A percentile compares a stretch with the other conserved stretches of the same genome.
Conservation (phyloP, 108 stramenopile species). For the Skeletonema marinoi region DNA sequence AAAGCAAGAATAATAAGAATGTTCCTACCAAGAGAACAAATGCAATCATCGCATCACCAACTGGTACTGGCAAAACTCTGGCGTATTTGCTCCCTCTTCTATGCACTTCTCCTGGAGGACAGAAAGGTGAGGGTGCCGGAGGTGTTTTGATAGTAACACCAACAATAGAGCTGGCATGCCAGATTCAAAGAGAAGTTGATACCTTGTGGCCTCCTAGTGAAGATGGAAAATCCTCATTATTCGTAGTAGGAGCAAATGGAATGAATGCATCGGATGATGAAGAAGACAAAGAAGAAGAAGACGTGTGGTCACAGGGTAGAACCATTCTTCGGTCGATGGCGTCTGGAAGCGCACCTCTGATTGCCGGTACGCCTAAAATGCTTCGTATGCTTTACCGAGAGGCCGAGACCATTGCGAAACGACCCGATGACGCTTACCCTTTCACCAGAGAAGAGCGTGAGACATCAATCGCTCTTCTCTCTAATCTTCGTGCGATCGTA, state of each 20-base stretch:
- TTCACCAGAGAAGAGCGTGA: slow-evolving; percentile 22
- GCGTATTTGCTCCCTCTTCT: slow-evolving; percentile 72
- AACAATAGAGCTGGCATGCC: slow-evolving; percentile 66
- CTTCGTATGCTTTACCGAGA: slow-evolving; percentile 59
- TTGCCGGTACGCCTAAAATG: slow-evolving; percentile 68
- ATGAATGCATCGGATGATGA: background rate
- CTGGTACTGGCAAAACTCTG: slow-evolving; percentile 77
- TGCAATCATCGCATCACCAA: slow-evolving; percentile 72
- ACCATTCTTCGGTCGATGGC: slow-evolving; percentile 13
- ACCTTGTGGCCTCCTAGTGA: slow-evolving; percentile 41
- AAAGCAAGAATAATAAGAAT: slow-evolving; percentile 17
- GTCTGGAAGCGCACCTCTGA: slow-evolving; percentile 26
- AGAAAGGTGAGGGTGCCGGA: slow-evolving; percentile 24
- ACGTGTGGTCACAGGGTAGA: slow-evolving; percentile 1
- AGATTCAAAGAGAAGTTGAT: slow-evolving; percentile 66
- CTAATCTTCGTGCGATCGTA: slow-evolving; percentile 59
- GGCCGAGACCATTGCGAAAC: slow-evolving; percentile 10
- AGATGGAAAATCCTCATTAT: slow-evolving; percentile 18
- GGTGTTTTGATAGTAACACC: slow-evolving; percentile 73
- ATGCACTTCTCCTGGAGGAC: slow-evolving; percentile 45
- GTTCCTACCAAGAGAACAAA: slow-evolving; percentile 40
- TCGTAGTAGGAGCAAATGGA: slow-evolving; percentile 36
- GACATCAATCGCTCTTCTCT: slow-evolving; percentile 32
- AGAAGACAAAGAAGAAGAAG: background rate
- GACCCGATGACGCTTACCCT: slow-evolving; percentile 2